phyloP scores from a whole-genome alignment of 202 grass and related monocot genomes.

The Setaria italica region DNA sequence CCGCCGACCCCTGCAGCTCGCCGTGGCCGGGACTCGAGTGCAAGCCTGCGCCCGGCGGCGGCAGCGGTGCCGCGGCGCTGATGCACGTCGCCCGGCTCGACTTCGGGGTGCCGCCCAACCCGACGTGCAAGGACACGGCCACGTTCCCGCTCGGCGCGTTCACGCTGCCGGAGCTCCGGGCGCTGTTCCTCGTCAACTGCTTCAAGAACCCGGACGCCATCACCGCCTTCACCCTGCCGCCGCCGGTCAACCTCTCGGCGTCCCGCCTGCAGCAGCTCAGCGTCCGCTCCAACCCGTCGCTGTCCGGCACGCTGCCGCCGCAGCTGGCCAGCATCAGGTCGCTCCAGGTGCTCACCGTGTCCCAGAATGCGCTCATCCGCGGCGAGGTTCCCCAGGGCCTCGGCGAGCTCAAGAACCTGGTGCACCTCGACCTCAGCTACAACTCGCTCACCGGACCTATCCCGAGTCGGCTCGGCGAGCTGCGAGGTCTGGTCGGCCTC shows the following conservation, averaged over 20 bases:
- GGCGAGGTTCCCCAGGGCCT: slow-evolving; percentile 60
- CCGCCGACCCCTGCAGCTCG: slow-evolving; percentile 67
- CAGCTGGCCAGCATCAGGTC: slow-evolving; percentile 57
- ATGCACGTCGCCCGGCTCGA: slow-evolving; percentile 82
- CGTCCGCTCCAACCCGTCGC: slow-evolving; percentile 74
- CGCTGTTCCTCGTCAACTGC: slow-evolving; percentile 87
- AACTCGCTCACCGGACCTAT: slow-evolving; percentile 68
- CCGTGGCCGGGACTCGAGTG: slow-evolving; percentile 95
- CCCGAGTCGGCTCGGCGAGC: slow-evolving; percentile 58
- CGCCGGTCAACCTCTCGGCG: slow-evolving; percentile 52
- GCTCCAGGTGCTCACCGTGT: slow-evolving; percentile 86
- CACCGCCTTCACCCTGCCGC: slow-evolving; percentile 57
- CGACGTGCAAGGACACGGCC: slow-evolving; percentile 63
- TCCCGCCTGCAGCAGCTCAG: slow-evolving; percentile 81
- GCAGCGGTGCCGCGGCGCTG: neutral
- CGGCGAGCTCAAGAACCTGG: slow-evolving; percentile 52
- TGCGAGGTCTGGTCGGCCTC: slow-evolving; percentile 60
- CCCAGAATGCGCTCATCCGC: slow-evolving; percentile 72
- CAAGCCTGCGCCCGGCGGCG: slow-evolving; percentile 38
- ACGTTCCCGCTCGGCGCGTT: slow-evolving; percentile 71
- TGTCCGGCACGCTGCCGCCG: slow-evolving; percentile 69
- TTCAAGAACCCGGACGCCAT: slow-evolving; percentile 56
- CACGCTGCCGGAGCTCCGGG: slow-evolving; percentile 61
- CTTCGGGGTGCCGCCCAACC: slow-evolving; percentile 77
- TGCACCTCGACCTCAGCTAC: slow-evolving; percentile 98